These are phyloP conservation scores for Acanthochlamys bracteata DNA, from an alignment of 106 monocot genomes.

Conservation along the genomic window DNA sequence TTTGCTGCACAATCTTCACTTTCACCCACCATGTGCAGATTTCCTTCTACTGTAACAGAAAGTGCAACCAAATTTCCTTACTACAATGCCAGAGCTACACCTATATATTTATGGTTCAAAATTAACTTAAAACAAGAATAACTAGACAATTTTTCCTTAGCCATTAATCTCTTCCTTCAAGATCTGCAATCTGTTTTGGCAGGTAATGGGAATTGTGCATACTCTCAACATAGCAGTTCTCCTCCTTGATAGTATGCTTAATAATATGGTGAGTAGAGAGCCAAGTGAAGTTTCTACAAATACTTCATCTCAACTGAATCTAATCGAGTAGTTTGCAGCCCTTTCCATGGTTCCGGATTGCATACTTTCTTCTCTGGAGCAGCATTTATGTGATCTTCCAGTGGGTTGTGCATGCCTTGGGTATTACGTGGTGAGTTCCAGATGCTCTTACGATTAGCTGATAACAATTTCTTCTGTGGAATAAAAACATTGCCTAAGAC, in stretches of 20 bases:
- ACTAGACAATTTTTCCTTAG: neutral
- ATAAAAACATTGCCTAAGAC: neutral
- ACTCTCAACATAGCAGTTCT: constrained; percentile 44
- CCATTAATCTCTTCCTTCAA: neutral
- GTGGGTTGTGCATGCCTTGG: constrained; percentile 83
- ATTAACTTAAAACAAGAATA: neutral
- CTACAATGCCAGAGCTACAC: too few relatives aligned
- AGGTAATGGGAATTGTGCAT: constrained; percentile 48
- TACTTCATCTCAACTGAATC: constrained; percentile 1
- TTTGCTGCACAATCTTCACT: too few relatives aligned
- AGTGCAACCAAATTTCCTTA: too few relatives aligned
- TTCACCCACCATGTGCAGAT: too few relatives aligned
- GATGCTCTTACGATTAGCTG: neutral
- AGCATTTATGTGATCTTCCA: constrained; percentile 64
- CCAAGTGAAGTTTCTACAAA: neutral
- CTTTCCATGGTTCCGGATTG: constrained; percentile 80
- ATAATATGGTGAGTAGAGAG: constrained; percentile 48
- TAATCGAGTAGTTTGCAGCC: constrained; percentile 24
- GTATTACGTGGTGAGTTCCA: constrained; percentile 53
- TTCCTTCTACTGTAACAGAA: too few relatives aligned
- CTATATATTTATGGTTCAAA: too few relatives aligned
- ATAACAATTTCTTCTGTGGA: neutral
- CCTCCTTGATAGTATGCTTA: constrained; percentile 58
- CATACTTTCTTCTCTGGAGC: constrained; percentile 83
- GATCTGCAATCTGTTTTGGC: neutral